Percentiles rank a stretch among this genome's conserved stretches.
phyloP scores from a whole-genome alignment of 1,284 basidiomycete species.

The Moesziomyces sp. region DNA sequence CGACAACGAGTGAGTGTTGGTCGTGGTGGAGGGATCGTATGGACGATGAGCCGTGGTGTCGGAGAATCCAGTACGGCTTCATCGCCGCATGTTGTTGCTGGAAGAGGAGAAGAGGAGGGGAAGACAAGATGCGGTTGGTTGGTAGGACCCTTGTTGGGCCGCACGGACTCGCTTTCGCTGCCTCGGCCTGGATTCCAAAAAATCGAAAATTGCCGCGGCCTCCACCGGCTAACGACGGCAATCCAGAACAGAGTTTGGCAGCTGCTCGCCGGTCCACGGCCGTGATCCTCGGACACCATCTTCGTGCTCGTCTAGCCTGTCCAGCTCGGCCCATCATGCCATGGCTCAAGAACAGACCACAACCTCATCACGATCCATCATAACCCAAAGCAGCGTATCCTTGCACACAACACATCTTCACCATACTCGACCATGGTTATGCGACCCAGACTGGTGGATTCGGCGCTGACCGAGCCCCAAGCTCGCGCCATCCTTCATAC shows the following conservation, averaged over 20 bases:
- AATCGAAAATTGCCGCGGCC: too few relatives aligned
- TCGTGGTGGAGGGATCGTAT: slow-evolving; percentile 75
- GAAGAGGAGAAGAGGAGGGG: too few relatives aligned
- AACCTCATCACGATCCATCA: too few relatives aligned
- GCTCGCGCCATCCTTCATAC: slow-evolving; percentile 18
- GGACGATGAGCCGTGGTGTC: slow-evolving; percentile 74
- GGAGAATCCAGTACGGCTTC: slow-evolving; percentile 78
- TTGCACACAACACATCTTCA: background rate
- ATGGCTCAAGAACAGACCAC: too few relatives aligned
- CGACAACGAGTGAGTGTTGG: slow-evolving; percentile 82
- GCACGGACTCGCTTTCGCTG: too few relatives aligned
- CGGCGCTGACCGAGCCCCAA: slow-evolving; percentile 22
- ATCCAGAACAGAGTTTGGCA: too few relatives aligned
- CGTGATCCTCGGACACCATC: slow-evolving; percentile 11
- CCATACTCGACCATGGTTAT: slow-evolving; percentile 9
- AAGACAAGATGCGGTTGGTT: too few relatives aligned
- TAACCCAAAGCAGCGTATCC: background rate
- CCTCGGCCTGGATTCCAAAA: too few relatives aligned
- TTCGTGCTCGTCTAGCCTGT: background rate
- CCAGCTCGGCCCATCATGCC: too few relatives aligned
- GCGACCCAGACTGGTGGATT: slow-evolving; percentile 14
- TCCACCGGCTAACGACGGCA: too few relatives aligned
- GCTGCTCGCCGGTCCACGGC: slow-evolving; percentile 9
- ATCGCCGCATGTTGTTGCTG: background rate
- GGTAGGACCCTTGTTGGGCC: too few relatives aligned